Conservation (phyloP, 2,329 filamentous ascomycete genomes). For the Pseudogymnoascus destructans region DNA sequence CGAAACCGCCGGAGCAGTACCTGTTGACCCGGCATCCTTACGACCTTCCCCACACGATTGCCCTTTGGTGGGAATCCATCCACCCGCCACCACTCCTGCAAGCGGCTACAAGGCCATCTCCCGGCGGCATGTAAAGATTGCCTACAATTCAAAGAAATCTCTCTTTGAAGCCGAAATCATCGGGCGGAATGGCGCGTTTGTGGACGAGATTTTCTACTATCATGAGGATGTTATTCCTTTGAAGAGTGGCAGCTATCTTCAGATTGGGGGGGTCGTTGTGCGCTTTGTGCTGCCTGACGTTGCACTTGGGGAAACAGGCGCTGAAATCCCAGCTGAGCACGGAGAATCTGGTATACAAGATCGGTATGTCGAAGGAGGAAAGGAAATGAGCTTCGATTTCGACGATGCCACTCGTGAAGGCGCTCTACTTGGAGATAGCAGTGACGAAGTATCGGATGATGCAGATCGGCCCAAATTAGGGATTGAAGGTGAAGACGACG, state of each 20-base stretch:
- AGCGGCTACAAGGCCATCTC: constrained; percentile 60
- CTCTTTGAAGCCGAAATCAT: constrained; percentile 49
- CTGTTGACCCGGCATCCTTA: constrained; percentile 45
- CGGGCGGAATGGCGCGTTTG: constrained; percentile 55
- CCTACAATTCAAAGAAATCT: constrained; percentile 49
- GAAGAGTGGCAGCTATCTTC: constrained; percentile 50
- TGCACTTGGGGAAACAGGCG: constrained; percentile 42
- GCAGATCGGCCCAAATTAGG: constrained; percentile 10
- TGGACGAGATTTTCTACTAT: constrained; percentile 43
- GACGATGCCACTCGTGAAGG: constrained; percentile 47
- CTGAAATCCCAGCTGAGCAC: constrained; percentile 36
- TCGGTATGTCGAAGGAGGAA: constrained; percentile 42
- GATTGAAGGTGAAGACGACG: constrained; percentile 18
- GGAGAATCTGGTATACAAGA: constrained; percentile 36
- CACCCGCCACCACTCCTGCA: constrained; percentile 47
- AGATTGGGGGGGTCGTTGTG: constrained; percentile 59
- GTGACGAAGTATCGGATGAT: constrained; percentile 27
- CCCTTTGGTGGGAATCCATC: constrained; percentile 60
- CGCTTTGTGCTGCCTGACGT: constrained; percentile 55
- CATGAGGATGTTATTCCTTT: constrained; percentile 43
- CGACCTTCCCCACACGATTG: constrained; percentile 48
- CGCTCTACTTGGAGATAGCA: constrained; percentile 41
- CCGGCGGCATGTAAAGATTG: constrained; percentile 58
- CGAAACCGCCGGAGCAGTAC: constrained; percentile 44
- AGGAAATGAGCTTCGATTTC: constrained; percentile 64